Base-by-base conservation (phyloP, 2,329 filamentous ascomycete genomes). In the Penicillium brasilianum region DNA sequence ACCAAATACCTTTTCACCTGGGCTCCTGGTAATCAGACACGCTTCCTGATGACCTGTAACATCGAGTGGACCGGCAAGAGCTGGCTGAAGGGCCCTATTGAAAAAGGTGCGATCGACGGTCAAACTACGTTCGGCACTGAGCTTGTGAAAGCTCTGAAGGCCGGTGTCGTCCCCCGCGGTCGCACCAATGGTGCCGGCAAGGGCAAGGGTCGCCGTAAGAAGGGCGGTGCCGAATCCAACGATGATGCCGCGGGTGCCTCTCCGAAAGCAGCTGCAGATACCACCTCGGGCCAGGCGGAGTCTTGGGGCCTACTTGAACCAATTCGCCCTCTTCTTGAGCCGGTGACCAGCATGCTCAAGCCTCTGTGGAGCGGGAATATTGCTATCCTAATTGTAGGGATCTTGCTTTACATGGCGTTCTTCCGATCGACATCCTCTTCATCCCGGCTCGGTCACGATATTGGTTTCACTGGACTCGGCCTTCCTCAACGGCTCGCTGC, bases 61-160 rank as follows among this genome's bases (percentile, higher is more conserved):
- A 91, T 97, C 46, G 96, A 99, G 73, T 99, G 96, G 96, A 89
- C 90, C 3, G 93, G 93, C 69, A 99, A 98, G 83, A 97, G 93
- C 81, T 99, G 95, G 95, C 81, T 99, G 49, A 97, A 95, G 81
- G 92, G 91, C 64, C 91, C 95, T 2, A 99, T 99, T 69, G 95
- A 99, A 75, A 97, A 97, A 76, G 94, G 92, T 61, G 92, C 93
- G 46, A 93, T 90, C 64, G 93, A 97, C 58, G 95, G 95, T 30
- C 95, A 99, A 77, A 84, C 84, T 9, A 84, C 88, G 60, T 97
- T 96, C 74, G 91, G 90, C 64, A 93, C 90, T 68, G 90, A 94
- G 59, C 80, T 99, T 5, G 86, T 93, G 56, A 86, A 88, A 10
- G 85, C 88, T 30, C 81, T 98, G 18, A 92, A 89, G 73, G 83